Evolutionary conservation across 2,329 filamentous ascomycete genomes (phyloP), one percentile per base, ranked within the genome.

Genomic region (Colletotrichum sp.): DNA sequence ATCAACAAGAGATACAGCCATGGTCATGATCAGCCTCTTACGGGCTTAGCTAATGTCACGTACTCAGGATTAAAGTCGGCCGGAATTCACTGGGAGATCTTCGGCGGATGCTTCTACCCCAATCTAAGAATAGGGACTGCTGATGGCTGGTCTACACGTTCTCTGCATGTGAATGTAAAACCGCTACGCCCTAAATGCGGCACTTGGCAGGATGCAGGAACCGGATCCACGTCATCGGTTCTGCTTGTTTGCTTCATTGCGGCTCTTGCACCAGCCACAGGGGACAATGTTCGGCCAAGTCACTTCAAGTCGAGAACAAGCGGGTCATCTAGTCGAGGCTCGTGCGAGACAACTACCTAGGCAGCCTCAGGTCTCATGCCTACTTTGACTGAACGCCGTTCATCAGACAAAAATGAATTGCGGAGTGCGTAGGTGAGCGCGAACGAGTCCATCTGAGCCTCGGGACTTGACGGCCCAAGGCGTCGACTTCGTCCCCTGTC

Each of bases 171-270:
- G 59, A 36, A 34, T 52, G 44, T 52, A 67, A 59, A 49, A 52
- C 62, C 32, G 21, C 28, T 69, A 24, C 52, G 44, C 44, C 44
- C 44, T 39, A 24, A 24, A 15, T 57, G 26, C 71, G 15, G 26
- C 34, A 34, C 28, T 66, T 62, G 52, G n/a, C 62, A 36, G 30
- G 21, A 39, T 52, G 62, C 72, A 71, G 72, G 69, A 66, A 66
- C 68, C 72, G 52, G 55, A 44, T 12, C 72, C 72, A 36, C 30
- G 60, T 66, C 60, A 72, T 44, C 69, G 72, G 72, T 32, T n/a
- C 69, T 71, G 9, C 2, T 8, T 15, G n/a, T n/a, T 44, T 36
- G 67, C n/a, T 71, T 60, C 30, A 59, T 24, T 24, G 26, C 32
- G 59, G 32, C n/a, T 55, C 30, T 36, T 16, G 6, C 52, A 28